A percentile compares a stretch with the other conserved stretches of the same genome.
phyloP scores from a whole-genome alignment of 2,329 filamentous ascomycete genomes.

The Cordyceps javanica region DNA sequence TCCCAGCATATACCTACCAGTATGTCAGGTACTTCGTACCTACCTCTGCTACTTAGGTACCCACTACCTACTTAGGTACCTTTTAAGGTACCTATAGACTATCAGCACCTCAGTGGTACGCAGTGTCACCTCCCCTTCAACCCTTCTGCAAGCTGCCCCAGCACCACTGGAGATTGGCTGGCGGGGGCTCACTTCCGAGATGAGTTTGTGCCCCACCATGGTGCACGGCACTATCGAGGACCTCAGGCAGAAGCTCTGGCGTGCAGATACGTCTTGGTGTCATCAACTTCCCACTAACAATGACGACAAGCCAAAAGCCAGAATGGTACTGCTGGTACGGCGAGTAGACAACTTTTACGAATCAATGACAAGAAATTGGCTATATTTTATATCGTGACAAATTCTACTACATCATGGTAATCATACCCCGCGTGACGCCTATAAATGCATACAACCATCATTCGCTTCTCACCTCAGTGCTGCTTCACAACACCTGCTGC shows the following conservation, averaged over 20 bases:
- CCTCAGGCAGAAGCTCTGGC: conserved; percentile 4
- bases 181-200: conserved; percentile 12
- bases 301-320: background rate
- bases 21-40: too few relatives aligned
- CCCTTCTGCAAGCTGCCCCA: background rate
- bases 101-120: background rate
- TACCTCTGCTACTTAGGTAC: too few relatives aligned
- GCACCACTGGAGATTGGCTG: conserved; percentile 10
- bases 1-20: too few relatives aligned
- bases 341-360: too few relatives aligned
- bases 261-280: background rate
- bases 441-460: background rate
- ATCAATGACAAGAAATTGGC: background rate
- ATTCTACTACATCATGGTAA: background rate
- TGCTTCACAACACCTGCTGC: conserved; percentile 76
- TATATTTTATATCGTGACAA: background rate
- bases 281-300: background rate
- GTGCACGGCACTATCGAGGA: background rate
- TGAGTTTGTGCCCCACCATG: conserved; percentile 10
- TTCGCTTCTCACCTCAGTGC: conserved; percentile 34
- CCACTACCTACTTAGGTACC: too few relatives aligned
- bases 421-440: conserved; percentile 1
- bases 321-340: too few relatives aligned
- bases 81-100: too few relatives aligned
- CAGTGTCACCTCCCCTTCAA: background rate